Percentiles rank a stretch among this genome's conserved stretches.
Conservation (phyloP, 1,139 yeast genomes). For the Insectozyma bohioensis region DNA sequence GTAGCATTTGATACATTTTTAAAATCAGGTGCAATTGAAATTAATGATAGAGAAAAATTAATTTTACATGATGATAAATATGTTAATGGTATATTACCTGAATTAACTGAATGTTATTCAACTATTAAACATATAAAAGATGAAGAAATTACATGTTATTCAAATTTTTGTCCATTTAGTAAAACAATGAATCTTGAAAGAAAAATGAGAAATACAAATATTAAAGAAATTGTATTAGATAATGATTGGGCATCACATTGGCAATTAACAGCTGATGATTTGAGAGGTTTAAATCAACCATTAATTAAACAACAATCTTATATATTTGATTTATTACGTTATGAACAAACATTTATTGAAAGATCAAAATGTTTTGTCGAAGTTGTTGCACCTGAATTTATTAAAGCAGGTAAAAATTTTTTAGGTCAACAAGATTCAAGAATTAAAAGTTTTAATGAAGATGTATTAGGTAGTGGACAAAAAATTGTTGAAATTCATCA, state of each 20-base stretch:
- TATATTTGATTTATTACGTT: constrained; percentile 71
- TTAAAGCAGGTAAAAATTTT: constrained; percentile 47
- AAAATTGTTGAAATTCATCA: constrained; percentile 64
- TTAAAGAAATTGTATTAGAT: constrained; percentile 38
- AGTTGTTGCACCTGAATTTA: constrained; percentile 42
- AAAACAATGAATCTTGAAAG: constrained; percentile 37
- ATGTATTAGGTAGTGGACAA: constrained; percentile 60
- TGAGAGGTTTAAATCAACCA: constrained; percentile 52
- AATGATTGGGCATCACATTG: constrained; percentile 79
- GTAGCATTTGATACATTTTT: constrained; percentile 50
- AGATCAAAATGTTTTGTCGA: constrained; percentile 67
- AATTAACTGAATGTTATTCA: constrained; percentile 39
- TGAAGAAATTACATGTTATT: constrained; percentile 32
- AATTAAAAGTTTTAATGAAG: constrained; percentile 43
- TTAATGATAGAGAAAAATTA: constrained; percentile 20
- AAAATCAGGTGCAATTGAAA: constrained; percentile 43
- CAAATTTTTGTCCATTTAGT: constrained; percentile 39
- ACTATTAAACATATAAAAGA: constrained; percentile 22
- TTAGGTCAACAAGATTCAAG: constrained; percentile 31
- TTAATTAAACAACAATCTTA: constrained; percentile 71
- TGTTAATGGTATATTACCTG: constrained; percentile 40
- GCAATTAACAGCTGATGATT: constrained; percentile 59
- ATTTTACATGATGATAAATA: constrained; percentile 20
- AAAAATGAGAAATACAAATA: constrained; percentile 32
- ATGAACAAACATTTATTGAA: constrained; percentile 73